These are phyloP conservation scores for Acanthamoeba rhysodes DNA, from an alignment of 208 protist species.

Conservation along the genomic window DNA sequence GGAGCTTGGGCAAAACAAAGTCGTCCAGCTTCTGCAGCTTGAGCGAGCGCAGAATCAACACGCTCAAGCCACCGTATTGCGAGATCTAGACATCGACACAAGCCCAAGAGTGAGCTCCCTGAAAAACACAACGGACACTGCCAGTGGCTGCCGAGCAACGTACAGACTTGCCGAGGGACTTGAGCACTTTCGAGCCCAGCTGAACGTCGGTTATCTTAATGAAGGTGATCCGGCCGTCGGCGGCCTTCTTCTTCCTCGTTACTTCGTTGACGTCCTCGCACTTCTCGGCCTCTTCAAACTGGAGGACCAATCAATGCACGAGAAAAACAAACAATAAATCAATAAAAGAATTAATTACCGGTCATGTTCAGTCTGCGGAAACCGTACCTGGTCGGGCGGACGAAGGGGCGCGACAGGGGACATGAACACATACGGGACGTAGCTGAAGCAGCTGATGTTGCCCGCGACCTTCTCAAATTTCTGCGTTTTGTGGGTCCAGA, in stretches of 20 bases:
- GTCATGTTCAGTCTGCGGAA: not conserved
- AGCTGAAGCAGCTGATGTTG: slow-evolving; percentile 4
- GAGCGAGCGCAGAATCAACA: slow-evolving; percentile 27
- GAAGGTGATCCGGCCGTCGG: slow-evolving; percentile 24
- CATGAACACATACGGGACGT: slow-evolving; percentile 59
- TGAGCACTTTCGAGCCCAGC: not conserved
- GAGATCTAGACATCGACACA: not conserved
- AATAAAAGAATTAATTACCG: not conserved
- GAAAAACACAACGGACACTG: not conserved
- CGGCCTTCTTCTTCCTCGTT: slow-evolving; percentile 49
- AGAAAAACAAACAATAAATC: not conserved
- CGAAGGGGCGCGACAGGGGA: not conserved
- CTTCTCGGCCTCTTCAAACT: slow-evolving; percentile 45
- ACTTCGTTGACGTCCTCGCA: slow-evolving; percentile 50
- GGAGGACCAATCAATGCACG: slow-evolving; percentile 3
- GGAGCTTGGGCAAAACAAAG: slow-evolving; percentile 61
- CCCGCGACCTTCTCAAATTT: slow-evolving; percentile 56
- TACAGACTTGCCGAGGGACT: slow-evolving; percentile 59
- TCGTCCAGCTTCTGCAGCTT: slow-evolving; percentile 62
- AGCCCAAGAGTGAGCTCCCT: not conserved
- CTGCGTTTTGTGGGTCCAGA: not conserved
- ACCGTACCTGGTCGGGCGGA: slow-evolving; percentile 21
- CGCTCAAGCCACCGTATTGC: slow-evolving; percentile 6
- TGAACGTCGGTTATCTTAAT: slow-evolving; percentile 18
- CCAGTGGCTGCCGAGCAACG: not conserved